Evolutionary conservation across 2,329 filamentous ascomycete species (phyloP), one percentile per base, ranked within the genome.

Genomic region (Pseudopithomyces chartarum): DNA sequence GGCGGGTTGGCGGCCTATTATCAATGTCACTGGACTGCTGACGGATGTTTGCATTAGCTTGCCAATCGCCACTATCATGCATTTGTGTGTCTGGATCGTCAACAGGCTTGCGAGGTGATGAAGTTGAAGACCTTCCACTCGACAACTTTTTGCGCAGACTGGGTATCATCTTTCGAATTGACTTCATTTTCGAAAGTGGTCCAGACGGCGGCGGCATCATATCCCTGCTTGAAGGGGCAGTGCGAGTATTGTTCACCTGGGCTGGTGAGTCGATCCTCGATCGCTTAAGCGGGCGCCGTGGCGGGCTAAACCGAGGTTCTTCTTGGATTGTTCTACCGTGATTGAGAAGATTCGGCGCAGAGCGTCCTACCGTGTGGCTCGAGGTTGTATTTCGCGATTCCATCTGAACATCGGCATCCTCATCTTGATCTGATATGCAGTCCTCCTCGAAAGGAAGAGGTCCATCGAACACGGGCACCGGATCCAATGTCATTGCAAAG

Each of bases 201-300:
- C 71, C 68, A 12, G 61, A 22, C 11, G 76, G 77, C 4, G 76
- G 77, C 38, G 76, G 76, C 77, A 79, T 79, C 11, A 65, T 44
- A 15, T 77, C 71, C 38, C 71, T 69, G 51, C 71, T 68, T 2
- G 59, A 60, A 13, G 65, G 58, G 15, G 40, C 17, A 33, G 61
- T 56, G 26, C 58, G 32, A 6, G 64, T 65, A 45, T 60, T 64
- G 6, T 58, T 52, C 13, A 56, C 52, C n/a, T 65, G 62, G 6
- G 65, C 56, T 29, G 64, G 58, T 3, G 71, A 69, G 26, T 74
- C 71, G 6, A 73, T 57, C 40, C 77, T 73, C 36, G 67, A 66
- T 36, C 71, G 67, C 57, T 74, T 75, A 8, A 57, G 20, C 7
- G 71, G 69, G 7, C 70, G 66, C 20, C 63, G 29, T 17, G 65